Base-by-base conservation (phyloP, 2,329 filamentous ascomycete species). In the Teratosphaeria pseudoeucalypti region DNA sequence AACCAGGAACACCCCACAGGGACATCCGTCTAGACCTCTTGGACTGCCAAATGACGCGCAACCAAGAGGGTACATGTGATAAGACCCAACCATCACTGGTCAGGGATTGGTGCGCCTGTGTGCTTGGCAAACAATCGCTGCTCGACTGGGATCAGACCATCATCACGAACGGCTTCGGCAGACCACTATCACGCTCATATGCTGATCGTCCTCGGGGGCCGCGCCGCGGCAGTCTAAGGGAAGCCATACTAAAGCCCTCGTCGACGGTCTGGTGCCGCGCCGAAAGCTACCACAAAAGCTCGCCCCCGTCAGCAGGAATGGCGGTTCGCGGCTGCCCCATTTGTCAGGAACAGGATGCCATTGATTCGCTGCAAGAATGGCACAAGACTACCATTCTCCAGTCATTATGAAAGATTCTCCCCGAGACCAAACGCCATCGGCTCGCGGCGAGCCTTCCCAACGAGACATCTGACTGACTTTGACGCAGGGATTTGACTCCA, bases 401-500 rank as follows among this genome's bases (percentile, higher is more conserved):
- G 7, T 32, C 3, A 32, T 6, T 32, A 32, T 23, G 23, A 23
- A 23, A 23, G 14, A 47, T 26, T 43, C 43, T 19, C 10, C 7
- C 9, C 9, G 9, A n/a, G 9, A 49, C 10, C 43, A 23, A 23
- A 49, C 23, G 5, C 5, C 43, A 49, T 23, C 16, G 11, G 16
- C 43, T 49, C n/a, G 19, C 12, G 23, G 37, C 34, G 55, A 47
- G 11, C n/a, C 2, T 19, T 26, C 29, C 23, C 23, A 34, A 34
- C 32, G 32, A 32, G 16, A 14, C 12, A 32, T 32, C 23, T 32
- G 23, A n/a, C 26, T 32, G 32, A 32, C 27, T 12, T 26, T 34
- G 23, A 23, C 19, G 32, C 32, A 92, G 87, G 90, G 88, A 54
- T 95, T 88, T 70, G 78, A 83, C 53, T 80, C 82, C 23, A 85